Base-by-base conservation (phyloP, 768 basidiomycete species). In the Tulasnella sp. region DNA sequence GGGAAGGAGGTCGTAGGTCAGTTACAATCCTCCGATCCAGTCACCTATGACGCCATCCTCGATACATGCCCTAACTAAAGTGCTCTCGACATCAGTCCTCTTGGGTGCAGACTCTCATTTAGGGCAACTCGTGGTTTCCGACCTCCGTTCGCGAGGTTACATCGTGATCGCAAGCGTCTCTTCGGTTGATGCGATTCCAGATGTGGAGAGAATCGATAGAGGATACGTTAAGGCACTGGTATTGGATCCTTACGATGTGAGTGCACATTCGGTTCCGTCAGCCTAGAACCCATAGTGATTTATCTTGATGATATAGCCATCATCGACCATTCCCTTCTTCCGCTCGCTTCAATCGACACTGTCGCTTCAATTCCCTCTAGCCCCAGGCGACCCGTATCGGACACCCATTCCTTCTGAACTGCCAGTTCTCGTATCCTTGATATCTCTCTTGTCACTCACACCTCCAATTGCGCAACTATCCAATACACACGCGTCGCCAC, bases 151-250 rank as follows among this genome's bases (percentile, higher is more conserved):
- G 66, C 80, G 82, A 62, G 90, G 88, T 0, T 93, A 85, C 66
- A 85, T 92, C 65, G 84, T 94, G 38, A 82, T 94, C 63, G 76
- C 83, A 3, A 92, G 86, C 62, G 90, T 91, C 17, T 73, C 82
- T 0, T 81, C 78, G 4, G 78, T 83, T 0, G 83, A 84, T 56
- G 80, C 80, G n/a, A 82, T 81, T 34, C 75, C 78, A 15, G 73
- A 71, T 15, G 72, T 93, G 47, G 89, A 94, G 69, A 74, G 73
- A 34, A 73, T 75, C 62, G 79, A 81, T 24, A 76, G 83, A 63
- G 92, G 92, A 26, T 91, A 80, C 70, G 80, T 91, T 58, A 83
- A 84, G 52, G 89, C 85, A 0, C 78, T 92, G 59, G 82, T 93
- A 29, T 78, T 93, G 42, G 84, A 93, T 70, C 84, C 89, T 0